Base-by-base conservation (phyloP, 116 monocot species). In the Phalaenopsis hybrid region DNA sequence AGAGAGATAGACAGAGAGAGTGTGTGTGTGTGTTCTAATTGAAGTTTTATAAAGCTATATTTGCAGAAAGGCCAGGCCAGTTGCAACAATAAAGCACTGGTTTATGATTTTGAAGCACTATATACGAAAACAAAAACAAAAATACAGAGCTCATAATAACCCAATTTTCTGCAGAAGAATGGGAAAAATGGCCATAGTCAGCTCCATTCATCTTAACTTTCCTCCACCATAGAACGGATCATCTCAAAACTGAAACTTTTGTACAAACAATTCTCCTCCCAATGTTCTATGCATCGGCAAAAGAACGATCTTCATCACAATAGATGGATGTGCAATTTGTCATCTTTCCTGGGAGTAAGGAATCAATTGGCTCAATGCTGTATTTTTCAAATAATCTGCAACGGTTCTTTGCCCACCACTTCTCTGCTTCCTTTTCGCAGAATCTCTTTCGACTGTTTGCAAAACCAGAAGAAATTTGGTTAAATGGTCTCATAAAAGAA, bases 341-440 rank as follows among this genome's bases (percentile, higher is more conserved):
- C 73, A 65, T 83, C 74, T 67, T 83, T 74, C 31, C 73, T 31
- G 13, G 79, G 10, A 74, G 45, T 74, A 83, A 49, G 21, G 85
- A 31, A 67, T 77, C 31, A 45, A 83, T 81, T 65, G 45, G 68
- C 48, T 89, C 85, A 8, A 90, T 48, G 33, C 80, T 79, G 83
- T 92, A 90, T 57, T 93, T 92, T 0, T 34, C 25, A 46, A 85
- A 85, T 43, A 91, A 83, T 79, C 86, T 89, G 75, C 23, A 83
- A 57, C 89, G 86, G 58, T 96, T 91, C 77, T 94, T 86, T 63
- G 85, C 67, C 96, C 96, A 96, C 96, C 96, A 96, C 76, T 57
- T 61, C 68, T 91, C 88, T 6, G 96, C 96, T 87, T 91, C 89
- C 79, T 86, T 89, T 81, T 86, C 87, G 23, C 82, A 92, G 70